Base-by-base conservation (phyloP, 83 land plant genomes). In the Diphasiastrum complanatum region DNA sequence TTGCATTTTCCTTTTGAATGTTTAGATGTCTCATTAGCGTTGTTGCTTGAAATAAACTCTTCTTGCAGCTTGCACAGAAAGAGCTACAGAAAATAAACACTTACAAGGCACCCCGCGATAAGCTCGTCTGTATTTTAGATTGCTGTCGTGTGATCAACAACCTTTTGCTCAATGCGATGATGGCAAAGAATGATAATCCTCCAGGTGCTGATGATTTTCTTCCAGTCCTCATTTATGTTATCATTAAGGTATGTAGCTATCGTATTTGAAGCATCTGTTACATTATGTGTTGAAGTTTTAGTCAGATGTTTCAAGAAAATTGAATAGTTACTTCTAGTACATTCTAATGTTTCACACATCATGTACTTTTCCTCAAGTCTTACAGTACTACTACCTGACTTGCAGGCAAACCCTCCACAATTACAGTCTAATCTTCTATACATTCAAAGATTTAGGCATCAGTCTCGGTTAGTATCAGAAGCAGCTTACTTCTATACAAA, bases 341-440 rank as follows among this genome's bases (percentile, higher is more conserved):
- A 40, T 40, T 8, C 16, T 8, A 8, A 40, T 40, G 43, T 40
- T 8, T 40, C 43, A 8, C 8, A 8, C 12, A 8, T 8, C 16
- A 40, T 40, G 43, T 40, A 8, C 12, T 8, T 40, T 8, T 40
- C 12, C 16, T 40, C 12, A 40, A 8, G 43, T 16, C 43, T 40
- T 40, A 8, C 16, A 40, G 8, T 8, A 40, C n/a, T n/a, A n/a
- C n/a, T n/a, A n/a, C n/a, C n/a, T n/a, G n/a, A n/a, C 19, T 5
- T 65, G 31, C 80, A 90, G 97, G 97, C 97, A 47, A 91, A 91
- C 70, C 97, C 97, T 40, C 92, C 92, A 33, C 92, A 91, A 57
- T 70, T 91, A 48, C 92, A 91, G 60, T 91, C 97, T 29, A 91
- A 91, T 60, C 68, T 91, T 32, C 49, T 78, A 63, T 91, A 82